Percentiles rank a stretch among this genome's conserved stretches.
Conservation (phyloP, 106 monocot species). For the Ottelia alismoides region DNA sequence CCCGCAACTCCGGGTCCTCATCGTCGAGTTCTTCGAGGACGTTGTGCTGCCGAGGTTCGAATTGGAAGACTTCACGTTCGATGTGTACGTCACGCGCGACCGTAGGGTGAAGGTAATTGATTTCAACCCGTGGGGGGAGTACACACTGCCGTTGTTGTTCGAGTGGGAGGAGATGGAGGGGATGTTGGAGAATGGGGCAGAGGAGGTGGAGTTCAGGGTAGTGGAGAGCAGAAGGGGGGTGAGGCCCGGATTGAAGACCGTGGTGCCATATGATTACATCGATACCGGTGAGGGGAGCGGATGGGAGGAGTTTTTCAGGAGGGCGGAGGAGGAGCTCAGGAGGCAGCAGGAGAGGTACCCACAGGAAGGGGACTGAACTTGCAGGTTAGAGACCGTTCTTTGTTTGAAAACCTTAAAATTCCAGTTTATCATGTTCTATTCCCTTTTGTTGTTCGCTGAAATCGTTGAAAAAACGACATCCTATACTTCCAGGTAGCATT, state of each 20-base stretch:
- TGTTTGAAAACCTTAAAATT: too few species aligned
- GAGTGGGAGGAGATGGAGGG: slow-evolving; percentile 78
- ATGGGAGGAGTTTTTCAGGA: slow-evolving; percentile 70
- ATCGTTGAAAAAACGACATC: too few species aligned
- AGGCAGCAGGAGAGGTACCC: too few species aligned
- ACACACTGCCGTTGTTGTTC: slow-evolving; percentile 68
- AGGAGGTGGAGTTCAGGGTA: slow-evolving; percentile 19
- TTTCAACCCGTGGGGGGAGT: slow-evolving; percentile 86
- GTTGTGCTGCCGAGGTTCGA: slow-evolving; percentile 36
- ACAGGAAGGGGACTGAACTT: too few species aligned
- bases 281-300: slow-evolving; percentile 72
- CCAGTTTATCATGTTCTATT: too few species aligned
- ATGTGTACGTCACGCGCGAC: slow-evolving; percentile 46
- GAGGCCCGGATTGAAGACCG: slow-evolving; percentile 81
- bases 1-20: slow-evolving; percentile 19
- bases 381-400: too few species aligned
- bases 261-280: slow-evolving; percentile 69
- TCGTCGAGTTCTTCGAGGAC: slow-evolving; percentile 47
- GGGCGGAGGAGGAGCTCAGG: slow-evolving; percentile 33
- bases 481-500: too few species aligned
- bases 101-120: slow-evolving; percentile 65
- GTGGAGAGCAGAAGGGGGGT: slow-evolving; percentile 48
- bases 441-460: too few species aligned
- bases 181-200: slow-evolving; percentile 3
- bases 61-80: slow-evolving; percentile 55